Conservation (phyloP, 192 early-diverging fungal species). For the Coemansia sp. region DNA sequence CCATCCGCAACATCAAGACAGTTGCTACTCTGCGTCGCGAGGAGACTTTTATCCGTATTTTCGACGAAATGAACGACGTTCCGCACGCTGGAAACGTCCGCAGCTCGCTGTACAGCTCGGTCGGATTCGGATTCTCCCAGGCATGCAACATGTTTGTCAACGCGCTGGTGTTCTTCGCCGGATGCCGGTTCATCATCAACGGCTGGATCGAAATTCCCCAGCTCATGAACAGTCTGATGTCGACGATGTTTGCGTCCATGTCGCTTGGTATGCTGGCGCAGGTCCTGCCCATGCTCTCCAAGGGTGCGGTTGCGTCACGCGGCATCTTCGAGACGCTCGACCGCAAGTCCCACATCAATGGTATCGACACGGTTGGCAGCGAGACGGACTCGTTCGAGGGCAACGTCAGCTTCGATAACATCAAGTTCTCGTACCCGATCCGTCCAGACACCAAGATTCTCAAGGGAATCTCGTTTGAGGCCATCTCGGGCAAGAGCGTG, state of each 20-base stretch:
- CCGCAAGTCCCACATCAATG: slow-evolving; percentile 62
- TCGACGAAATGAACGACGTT: slow-evolving; percentile 48
- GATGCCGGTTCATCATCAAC: slow-evolving; percentile 54
- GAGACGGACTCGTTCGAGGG: slow-evolving; percentile 63
- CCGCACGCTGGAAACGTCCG: slow-evolving; percentile 45
- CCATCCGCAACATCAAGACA: slow-evolving; percentile 81
- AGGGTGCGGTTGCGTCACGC: slow-evolving; percentile 78
- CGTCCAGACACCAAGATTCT: slow-evolving; percentile 64
- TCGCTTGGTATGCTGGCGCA: slow-evolving; percentile 56
- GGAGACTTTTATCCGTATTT: slow-evolving; percentile 45
- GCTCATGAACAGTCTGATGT: slow-evolving; percentile 48
- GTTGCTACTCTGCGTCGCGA: slow-evolving; percentile 70
- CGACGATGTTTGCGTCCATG: slow-evolving; percentile 60
- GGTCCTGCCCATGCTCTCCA: slow-evolving; percentile 69
- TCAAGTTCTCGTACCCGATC: slow-evolving; percentile 64
- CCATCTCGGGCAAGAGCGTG: slow-evolving; percentile 64
- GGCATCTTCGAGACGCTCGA: slow-evolving; percentile 75
- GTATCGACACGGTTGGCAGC: slow-evolving; percentile 40
- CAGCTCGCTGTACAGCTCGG: slow-evolving; percentile 37
- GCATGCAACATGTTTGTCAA: slow-evolving; percentile 58
- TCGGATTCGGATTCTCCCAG: slow-evolving; percentile 57
- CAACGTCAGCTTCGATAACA: slow-evolving; percentile 43
- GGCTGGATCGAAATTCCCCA: slow-evolving; percentile 46
- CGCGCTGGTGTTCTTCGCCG: slow-evolving; percentile 59
- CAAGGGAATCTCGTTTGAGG: slow-evolving; percentile 57